These are phyloP conservation scores for Balamuthia mandrillaris DNA, from an alignment of 208 protist genomes.

Conservation along the genomic window DNA sequence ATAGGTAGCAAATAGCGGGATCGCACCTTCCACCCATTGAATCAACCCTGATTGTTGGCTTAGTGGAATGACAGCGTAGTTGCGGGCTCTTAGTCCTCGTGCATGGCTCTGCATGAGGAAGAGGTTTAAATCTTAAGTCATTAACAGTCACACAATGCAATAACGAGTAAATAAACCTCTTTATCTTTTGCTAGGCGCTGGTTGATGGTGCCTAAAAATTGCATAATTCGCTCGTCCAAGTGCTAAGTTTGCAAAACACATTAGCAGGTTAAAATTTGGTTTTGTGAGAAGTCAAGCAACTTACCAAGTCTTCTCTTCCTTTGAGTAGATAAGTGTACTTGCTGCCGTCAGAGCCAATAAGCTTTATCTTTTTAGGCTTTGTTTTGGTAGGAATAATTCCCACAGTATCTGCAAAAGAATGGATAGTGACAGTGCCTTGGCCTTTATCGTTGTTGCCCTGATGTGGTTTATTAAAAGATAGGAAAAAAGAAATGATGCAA, in stretches of 20 bases:
- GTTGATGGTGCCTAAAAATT: slow-evolving; percentile 64
- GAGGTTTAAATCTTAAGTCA: neutral
- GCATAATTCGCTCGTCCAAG: slow-evolving; percentile 73
- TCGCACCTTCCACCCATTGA: slow-evolving; percentile 64
- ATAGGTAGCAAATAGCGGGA: slow-evolving; percentile 56
- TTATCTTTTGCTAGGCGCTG: slow-evolving; percentile 46
- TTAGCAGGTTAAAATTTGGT: neutral
- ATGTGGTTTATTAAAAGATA: too few relatives aligned
- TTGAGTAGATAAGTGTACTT: slow-evolving; percentile 68
- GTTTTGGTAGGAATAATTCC: slow-evolving; percentile 67
- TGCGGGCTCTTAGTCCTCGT: too few relatives aligned
- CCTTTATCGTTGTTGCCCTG: too few relatives aligned
- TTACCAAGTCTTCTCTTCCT: slow-evolving; percentile 67
- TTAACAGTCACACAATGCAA: too few relatives aligned
- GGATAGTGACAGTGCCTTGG: slow-evolving; percentile 33
- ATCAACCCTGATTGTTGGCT: slow-evolving; percentile 57
- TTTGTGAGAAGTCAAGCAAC: slow-evolving; percentile 3
- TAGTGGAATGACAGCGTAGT: slow-evolving; percentile 69
- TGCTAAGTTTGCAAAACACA: neutral
- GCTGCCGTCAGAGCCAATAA: slow-evolving; percentile 61
- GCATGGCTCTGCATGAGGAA: too few relatives aligned
- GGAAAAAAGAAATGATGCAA: too few relatives aligned
- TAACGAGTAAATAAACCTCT: too few relatives aligned
- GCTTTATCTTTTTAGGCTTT: slow-evolving; percentile 61
- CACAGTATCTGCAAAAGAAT: slow-evolving; percentile 26